Evolutionary conservation across 164 flowering plant species (phyloP).

Genomic region (Echeveria elegans): DNA sequence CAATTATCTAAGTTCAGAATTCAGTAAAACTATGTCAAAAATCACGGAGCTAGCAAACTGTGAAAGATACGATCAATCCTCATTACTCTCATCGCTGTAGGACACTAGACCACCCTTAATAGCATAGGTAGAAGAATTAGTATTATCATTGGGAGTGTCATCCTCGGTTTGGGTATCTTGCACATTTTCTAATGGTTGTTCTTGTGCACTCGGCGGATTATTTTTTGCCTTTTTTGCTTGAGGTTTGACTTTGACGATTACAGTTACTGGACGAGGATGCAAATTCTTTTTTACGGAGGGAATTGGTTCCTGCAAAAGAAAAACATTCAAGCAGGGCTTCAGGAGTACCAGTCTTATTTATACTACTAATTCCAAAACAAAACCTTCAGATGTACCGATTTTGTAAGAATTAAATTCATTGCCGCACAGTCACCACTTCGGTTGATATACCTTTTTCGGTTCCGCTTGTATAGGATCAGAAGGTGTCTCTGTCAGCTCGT

Average conservation of each 20-base stretch:
- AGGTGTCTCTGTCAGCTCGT: constrained; percentile 53
- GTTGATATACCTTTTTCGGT: background rate
- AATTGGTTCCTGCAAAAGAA: constrained; percentile 37
- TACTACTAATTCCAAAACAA: background rate
- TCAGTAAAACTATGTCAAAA: background rate
- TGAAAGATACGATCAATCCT: constrained; percentile 25
- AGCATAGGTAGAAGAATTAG: constrained; percentile 13
- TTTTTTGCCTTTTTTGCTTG: constrained; percentile 65
- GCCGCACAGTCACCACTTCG: background rate
- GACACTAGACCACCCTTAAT: constrained; percentile 42
- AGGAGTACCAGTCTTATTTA: background rate
- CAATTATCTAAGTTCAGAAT: background rate
- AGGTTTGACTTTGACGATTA: constrained; percentile 68
- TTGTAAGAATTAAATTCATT: background rate
- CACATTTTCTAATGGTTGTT: constrained; percentile 12
- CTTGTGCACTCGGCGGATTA: constrained; percentile 20
- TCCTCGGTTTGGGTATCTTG: constrained; percentile 10
- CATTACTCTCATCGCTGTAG: constrained; percentile 89
- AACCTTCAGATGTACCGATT: background rate
- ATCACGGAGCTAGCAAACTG: background rate
- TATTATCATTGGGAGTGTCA: constrained; percentile 15
- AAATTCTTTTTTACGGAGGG: constrained; percentile 44
- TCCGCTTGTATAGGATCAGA: constrained; percentile 21
- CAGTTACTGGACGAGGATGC: constrained; percentile 33
- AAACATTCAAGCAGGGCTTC: background rate